Conservation (phyloP, 2,329 filamentous ascomycete genomes). For the Bipolaris gigantea region DNA sequence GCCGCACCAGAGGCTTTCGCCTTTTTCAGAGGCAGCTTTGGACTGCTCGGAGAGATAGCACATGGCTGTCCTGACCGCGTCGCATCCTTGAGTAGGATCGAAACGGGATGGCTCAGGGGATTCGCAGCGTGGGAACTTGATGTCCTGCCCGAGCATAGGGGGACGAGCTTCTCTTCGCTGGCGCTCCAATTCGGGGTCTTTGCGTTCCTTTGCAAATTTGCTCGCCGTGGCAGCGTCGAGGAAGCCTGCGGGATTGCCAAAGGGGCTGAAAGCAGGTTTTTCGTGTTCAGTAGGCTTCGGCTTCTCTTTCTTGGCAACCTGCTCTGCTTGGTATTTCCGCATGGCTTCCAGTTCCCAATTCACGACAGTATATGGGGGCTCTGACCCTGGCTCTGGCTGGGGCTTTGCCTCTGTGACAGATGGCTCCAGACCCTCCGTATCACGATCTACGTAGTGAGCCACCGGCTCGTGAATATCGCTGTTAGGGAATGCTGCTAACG, state of each 20-base stretch:
- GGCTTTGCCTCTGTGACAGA: constrained; percentile 15
- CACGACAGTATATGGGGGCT: constrained; percentile 65
- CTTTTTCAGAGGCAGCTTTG: constrained; percentile 44
- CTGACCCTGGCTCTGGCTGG: constrained; percentile 62
- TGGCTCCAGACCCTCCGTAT: constrained; percentile 48
- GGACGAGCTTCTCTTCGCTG: constrained; percentile 66
- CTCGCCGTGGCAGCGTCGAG: constrained; percentile 28
- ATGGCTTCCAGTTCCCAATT: constrained; percentile 79
- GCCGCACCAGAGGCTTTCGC: constrained; percentile 65
- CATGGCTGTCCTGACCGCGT: constrained; percentile 55
- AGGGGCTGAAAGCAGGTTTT: constrained; percentile 34
- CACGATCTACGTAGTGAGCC: constrained; percentile 70
- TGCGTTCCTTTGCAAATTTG: constrained; percentile 35
- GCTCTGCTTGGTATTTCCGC: constrained; percentile 73
- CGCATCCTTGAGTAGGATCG: constrained; percentile 69
- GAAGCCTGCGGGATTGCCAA: constrained; percentile 45
- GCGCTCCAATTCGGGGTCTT: constrained; percentile 52
- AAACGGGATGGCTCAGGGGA: constrained; percentile 85
- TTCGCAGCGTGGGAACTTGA: constrained; percentile 77
- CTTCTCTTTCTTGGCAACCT: constrained; percentile 44
- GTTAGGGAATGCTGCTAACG: constrained; percentile 75
- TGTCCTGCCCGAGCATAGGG: constrained; percentile 83
- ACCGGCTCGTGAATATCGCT: constrained; percentile 69
- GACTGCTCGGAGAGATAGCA: constrained; percentile 55
- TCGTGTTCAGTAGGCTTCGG: constrained; percentile 21